Evolutionary conservation across 2,329 filamentous ascomycete genomes (phyloP), one percentile per base, ranked within the genome.

Genomic region (Neopestalotiopsis sp.): DNA sequence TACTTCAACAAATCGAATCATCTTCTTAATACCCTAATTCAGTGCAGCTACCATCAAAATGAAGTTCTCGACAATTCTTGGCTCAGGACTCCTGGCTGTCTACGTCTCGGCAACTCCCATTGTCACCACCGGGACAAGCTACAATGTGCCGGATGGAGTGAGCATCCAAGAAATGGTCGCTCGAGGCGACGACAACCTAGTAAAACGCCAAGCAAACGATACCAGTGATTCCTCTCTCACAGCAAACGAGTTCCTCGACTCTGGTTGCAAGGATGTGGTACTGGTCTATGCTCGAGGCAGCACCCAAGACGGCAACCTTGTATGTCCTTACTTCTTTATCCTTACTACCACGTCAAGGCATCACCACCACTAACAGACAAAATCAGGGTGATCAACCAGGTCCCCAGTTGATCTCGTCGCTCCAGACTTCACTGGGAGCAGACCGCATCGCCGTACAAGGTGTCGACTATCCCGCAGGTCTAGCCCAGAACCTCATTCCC

Each of bases 281-380:
- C 79, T 83, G 53, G 78, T 83, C 63, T 83, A 78, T 61, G 81
- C 81, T 2, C 79, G 81, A 28, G 81, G 80, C 1, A 81, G 79
- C 3, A 80, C 77, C 10, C 81, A 83, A 65, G 69, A 74, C 1
- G 81, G 81, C 61, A 83, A 83, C 65, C 73, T 82, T 68, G 80
- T 81, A 65, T 66, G 82, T 77, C 6, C 2, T 57, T 38, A 13
- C 2, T 24, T 3, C 24, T 24, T 38, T 34, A 5, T 57, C 17
- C 45, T 24, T 1, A 3, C 2, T n/a, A 4, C 2, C 9, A 4
- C 7, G 6, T 38, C 32, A 57, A 66, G 1, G 32, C 12, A 24
- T 30, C 40, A 6, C 7, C 2, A 17, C n/a, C 24, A 64, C 20
- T 64, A 28, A 64, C 20, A 30, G 42, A 4, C 1, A 1, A 49